Conservation (phyloP, 1,284 basidiomycete genomes). For the Fomitopsis pinicola region DNA sequence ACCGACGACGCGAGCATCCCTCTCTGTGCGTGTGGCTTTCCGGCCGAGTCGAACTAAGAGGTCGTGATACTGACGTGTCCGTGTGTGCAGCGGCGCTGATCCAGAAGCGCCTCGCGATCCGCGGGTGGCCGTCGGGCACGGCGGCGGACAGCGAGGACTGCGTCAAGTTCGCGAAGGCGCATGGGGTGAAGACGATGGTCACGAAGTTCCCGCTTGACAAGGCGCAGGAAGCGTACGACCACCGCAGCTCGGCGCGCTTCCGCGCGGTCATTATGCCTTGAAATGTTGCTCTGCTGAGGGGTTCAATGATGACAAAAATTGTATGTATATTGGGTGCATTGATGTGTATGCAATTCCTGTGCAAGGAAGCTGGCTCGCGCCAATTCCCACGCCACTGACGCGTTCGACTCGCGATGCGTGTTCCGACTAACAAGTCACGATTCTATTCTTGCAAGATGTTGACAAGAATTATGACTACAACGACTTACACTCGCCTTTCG, state of each 20-base stretch:
- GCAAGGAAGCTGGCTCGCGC: too few relatives aligned
- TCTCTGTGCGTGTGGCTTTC: slow-evolving; percentile 7
- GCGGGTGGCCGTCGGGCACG: slow-evolving; percentile 22
- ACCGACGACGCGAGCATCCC: slow-evolving; percentile 13
- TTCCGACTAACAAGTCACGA: too few relatives aligned
- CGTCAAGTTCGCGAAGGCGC: slow-evolving; percentile 13
- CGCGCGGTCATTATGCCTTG: slow-evolving; percentile 24
- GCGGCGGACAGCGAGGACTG: slow-evolving; percentile 22
- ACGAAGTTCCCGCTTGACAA: slow-evolving; percentile 24
- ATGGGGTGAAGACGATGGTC: slow-evolving; percentile 20
- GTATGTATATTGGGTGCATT: too few relatives aligned
- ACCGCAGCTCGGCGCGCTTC: slow-evolving; percentile 21
- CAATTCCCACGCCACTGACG: too few relatives aligned
- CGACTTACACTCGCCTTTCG: too few relatives aligned
- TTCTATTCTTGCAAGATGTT: too few relatives aligned
- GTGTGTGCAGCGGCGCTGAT: slow-evolving; percentile 16
- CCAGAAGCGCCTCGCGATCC: slow-evolving; percentile 15
- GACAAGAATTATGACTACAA: too few relatives aligned
- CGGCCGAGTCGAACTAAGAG: too few relatives aligned
- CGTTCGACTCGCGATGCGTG: too few relatives aligned
- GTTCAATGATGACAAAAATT: too few relatives aligned
- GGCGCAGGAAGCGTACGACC: slow-evolving; percentile 22
- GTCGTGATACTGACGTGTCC: not conserved
- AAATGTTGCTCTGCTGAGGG: not conserved
- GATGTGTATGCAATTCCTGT: too few relatives aligned